Percentiles rank a stretch among this genome's conserved stretches.
These are phyloP conservation scores for Sistotremastrum suecicum DNA, from an alignment of 768 basidiomycete genomes.

Conservation along the genomic window DNA sequence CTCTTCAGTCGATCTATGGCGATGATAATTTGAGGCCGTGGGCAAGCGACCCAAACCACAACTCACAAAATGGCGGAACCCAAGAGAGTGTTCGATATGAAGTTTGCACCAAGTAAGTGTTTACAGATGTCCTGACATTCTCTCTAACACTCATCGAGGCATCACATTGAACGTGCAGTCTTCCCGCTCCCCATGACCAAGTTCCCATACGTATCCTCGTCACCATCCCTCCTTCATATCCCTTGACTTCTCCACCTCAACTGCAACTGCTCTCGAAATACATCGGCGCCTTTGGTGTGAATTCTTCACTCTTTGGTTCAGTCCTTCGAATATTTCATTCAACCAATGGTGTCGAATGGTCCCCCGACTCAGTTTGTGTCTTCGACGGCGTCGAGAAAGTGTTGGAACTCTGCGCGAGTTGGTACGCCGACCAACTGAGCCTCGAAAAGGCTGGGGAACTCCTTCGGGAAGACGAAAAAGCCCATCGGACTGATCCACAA, in stretches of 20 bases:
- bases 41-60: constrained; percentile 19
- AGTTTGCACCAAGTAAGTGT: constrained; percentile 44
- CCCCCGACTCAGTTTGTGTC: constrained; percentile 58
- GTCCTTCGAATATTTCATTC: constrained; percentile 76
- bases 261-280: constrained; percentile 78
- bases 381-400: constrained; percentile 79
- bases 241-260: constrained; percentile 55
- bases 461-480: constrained; percentile 34
- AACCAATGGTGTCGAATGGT: constrained; percentile 62
- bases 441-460: constrained; percentile 40
- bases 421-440: constrained; percentile 59
- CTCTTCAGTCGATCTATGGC: constrained; percentile 76
- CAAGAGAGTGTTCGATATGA: constrained; percentile 45
- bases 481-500: not conserved
- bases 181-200: constrained; percentile 38
- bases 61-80: constrained; percentile 8
- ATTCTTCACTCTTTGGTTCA: constrained; percentile 59
- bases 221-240: constrained; percentile 41
- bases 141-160: not conserved
- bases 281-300: constrained; percentile 64
- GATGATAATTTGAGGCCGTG: constrained; percentile 49
- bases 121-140: constrained; percentile 6
- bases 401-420: constrained; percentile 46
- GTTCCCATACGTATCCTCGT: constrained; percentile 28
- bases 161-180: constrained; percentile 19